A percentile compares a stretch with the other conserved stretches of the same genome.
Conservation (phyloP, 2,329 filamentous ascomycete genomes). For the Neurospora crassa region DNA sequence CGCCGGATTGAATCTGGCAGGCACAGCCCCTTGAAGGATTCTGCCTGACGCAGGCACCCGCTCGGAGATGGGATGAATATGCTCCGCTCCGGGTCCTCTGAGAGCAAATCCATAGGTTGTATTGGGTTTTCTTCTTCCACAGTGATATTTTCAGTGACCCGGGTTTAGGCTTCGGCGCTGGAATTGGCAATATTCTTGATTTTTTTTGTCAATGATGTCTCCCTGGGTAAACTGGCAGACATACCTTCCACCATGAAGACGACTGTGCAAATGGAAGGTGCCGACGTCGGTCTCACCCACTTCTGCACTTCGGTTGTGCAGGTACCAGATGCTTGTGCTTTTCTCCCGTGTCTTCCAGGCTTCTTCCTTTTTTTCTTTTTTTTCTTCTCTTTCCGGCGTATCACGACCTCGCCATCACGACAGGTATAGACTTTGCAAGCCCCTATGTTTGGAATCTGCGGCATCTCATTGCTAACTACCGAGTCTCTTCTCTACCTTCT, state of each 20-base stretch:
- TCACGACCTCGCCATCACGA: not conserved
- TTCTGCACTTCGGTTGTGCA: not conserved
- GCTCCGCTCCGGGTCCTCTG: too few species aligned
- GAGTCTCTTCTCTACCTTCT: not conserved
- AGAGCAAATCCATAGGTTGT: too few species aligned
- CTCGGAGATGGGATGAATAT: not conserved
- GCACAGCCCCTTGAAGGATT: not conserved
- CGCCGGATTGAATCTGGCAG: not conserved
- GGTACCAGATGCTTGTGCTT: not conserved
- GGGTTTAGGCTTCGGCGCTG: slow-evolving; percentile 15
- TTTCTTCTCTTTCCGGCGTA: not conserved
- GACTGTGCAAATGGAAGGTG: not conserved
- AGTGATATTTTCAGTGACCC: slow-evolving; percentile 10
- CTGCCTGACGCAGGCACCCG: not conserved
- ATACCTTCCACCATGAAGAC: too few species aligned
- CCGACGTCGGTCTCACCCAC: not conserved
- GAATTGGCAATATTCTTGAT: not conserved
- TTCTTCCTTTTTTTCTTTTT: not conserved
- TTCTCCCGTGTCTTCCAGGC: not conserved
- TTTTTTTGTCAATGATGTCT: not conserved
- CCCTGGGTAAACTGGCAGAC: too few species aligned
- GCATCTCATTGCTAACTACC: not conserved
- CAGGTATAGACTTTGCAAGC: not conserved
- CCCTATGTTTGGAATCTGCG: not conserved
- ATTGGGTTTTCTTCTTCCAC: slow-evolving; percentile 11